Percentiles rank a stretch among this genome's conserved stretches.
Evolutionary conservation across 2,329 filamentous ascomycete species (phyloP).

Genomic region (Verticillium nonalfalfae): DNA sequence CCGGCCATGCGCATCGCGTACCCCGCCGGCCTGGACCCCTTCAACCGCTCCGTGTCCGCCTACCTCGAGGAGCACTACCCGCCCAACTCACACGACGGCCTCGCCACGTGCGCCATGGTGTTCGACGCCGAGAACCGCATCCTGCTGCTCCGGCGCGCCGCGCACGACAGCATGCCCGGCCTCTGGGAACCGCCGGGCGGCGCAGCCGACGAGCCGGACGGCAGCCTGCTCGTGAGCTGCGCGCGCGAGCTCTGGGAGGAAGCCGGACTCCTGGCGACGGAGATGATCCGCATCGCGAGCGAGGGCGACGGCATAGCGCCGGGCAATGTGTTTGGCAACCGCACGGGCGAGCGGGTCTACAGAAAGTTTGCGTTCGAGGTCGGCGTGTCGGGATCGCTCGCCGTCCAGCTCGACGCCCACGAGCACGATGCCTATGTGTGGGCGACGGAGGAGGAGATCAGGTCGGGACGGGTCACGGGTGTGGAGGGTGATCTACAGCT

Average conservation of each 20-base stretch:
- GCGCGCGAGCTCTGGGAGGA: conserved; percentile 44
- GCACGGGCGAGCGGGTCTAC: conserved; percentile 21
- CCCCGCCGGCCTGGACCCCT: conserved; percentile 11
- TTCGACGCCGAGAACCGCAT: conserved; percentile 25
- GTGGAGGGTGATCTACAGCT: conserved; percentile 18
- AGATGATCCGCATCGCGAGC: conserved; percentile 20
- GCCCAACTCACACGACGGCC: conserved; percentile 11
- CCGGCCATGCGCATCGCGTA: conserved; percentile 10
- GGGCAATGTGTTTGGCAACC: conserved; percentile 24
- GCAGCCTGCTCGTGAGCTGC: conserved; percentile 32
- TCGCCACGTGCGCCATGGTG: conserved; percentile 26
- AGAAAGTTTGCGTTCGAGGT: conserved; percentile 29
- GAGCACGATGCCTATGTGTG: conserved; percentile 33
- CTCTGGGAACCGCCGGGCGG: conserved; percentile 45
- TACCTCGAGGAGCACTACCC: conserved; percentile 10
- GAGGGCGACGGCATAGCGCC: conserved; percentile 15
- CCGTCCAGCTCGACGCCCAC: conserved; percentile 28
- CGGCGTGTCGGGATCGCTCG: conserved; percentile 17
- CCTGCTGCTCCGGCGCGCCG: conserved; percentile 39
- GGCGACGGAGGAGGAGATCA: conserved; percentile 30
- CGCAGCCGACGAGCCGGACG: conserved; percentile 33
- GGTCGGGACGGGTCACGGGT: conserved; percentile 17
- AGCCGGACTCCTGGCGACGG: conserved; percentile 27
- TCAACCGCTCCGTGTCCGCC: conserved; percentile 9
- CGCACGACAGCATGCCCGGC: conserved; percentile 35